These are phyloP conservation scores for Acanthochlamys bracteata DNA, from an alignment of 106 monocot species.

Conservation along the genomic window DNA sequence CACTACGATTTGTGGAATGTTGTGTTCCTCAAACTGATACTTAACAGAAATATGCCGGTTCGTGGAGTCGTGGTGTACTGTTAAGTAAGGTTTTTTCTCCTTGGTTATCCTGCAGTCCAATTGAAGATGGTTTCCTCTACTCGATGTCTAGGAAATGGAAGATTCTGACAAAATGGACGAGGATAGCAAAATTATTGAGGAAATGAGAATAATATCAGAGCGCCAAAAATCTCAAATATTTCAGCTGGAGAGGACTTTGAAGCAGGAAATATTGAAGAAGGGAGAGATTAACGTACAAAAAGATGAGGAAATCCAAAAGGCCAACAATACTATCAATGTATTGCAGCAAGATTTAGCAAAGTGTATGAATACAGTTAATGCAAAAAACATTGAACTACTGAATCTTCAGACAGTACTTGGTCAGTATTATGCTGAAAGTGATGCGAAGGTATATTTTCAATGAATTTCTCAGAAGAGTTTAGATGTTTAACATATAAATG, in stretches of 20 bases:
- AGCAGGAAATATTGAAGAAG: constrained; percentile 37
- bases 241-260: constrained; percentile 72
- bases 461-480: too few relatives aligned
- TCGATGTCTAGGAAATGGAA: constrained; percentile 76
- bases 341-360: constrained; percentile 52
- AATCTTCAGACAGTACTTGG: constrained; percentile 97
- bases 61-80: constrained; percentile 24
- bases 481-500: not conserved
- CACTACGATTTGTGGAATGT: too few relatives aligned
- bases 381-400: constrained; percentile 72
- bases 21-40: too few relatives aligned
- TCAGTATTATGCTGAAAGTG: constrained; percentile 96
- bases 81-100: constrained; percentile 33
- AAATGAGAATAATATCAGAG: constrained; percentile 44
- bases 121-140: constrained; percentile 60
- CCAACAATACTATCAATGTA: constrained; percentile 49
- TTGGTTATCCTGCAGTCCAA: constrained; percentile 52
- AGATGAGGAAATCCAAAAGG: constrained; percentile 48
- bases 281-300: constrained; percentile 43
- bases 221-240: constrained; percentile 58
- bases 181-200: constrained; percentile 82
- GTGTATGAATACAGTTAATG: constrained; percentile 44
- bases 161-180: constrained; percentile 97
- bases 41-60: constrained; percentile 19
- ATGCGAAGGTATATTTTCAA: constrained; percentile 60